Base-by-base conservation (phyloP, 495 filamentous ascomycete genomes). In the Aspergillus bertholletiae region DNA sequence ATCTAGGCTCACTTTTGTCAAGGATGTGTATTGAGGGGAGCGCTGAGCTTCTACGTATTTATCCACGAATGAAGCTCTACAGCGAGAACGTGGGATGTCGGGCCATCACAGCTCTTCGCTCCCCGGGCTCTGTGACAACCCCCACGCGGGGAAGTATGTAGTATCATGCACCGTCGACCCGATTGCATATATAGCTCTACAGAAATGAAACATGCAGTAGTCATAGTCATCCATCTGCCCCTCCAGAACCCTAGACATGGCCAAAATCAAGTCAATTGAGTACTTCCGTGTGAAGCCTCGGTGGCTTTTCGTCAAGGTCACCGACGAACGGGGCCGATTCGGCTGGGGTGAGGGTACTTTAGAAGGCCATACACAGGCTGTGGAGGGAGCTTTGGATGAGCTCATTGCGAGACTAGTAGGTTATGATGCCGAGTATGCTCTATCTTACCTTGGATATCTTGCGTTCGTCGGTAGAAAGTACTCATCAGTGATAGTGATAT, bases 331-430 rank as follows among this genome's bases (percentile, higher is more conserved):
- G 12, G 84, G 79, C 26, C 71, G 79, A 12, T 74, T 74, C 35
- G 89, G 89, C n/a, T 93, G 89, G 89, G 89, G 89, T 27, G 89
- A 93, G 67, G 85, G 84, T 0, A 89, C 86, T 0, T 70, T 93
- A 3, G 89, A 93, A 68, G 88, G 88, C 0, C 88, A 92, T 61
- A 85, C 84, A 1, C 79, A 87, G 59, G 88, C 89, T 22, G 84
- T 92, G n/a, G 89, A 93, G 68, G 89, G 89, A 0, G 84, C 86
- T 46, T 72, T 93, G 18, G 79, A 88, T 65, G 86, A 85, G 41
- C 83, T 87, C 61, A 84, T 80, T 43, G 71, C 74, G 18, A 71
- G 84, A 46, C 82, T 88, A 56, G 63, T 82, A 13, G 88, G 87
- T n/a, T 80, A 84, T 58, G 88, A 93, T 65, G 89, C 89, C 20